phyloP scores from a whole-genome alignment of 441 rosid species.

The Dalechampia spathulata region DNA sequence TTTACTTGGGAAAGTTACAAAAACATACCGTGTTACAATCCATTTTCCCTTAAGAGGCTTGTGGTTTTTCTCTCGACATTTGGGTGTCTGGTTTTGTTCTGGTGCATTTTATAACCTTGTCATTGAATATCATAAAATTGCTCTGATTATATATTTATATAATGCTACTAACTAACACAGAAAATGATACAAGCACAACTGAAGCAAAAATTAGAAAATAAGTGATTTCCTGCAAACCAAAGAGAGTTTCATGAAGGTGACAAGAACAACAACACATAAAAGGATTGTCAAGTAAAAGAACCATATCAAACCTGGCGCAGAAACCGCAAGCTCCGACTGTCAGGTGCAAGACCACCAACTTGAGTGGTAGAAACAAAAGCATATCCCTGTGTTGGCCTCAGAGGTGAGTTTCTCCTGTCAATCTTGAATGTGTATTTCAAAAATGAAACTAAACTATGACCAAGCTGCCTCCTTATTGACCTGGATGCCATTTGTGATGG shows the following conservation, averaged over 20 bases:
- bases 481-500: conserved; percentile 60
- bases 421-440: conserved; percentile 66
- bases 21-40: too few relatives aligned
- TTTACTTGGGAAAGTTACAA: too few relatives aligned
- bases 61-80: too few relatives aligned
- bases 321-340: conserved; percentile 70
- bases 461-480: conserved; percentile 79
- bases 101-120: too few relatives aligned
- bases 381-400: conserved; percentile 80
- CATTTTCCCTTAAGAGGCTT: too few relatives aligned
- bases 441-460: conserved; percentile 71
- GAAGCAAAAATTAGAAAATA: too few relatives aligned
- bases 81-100: too few relatives aligned
- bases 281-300: not conserved
- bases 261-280: not conserved
- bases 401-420: conserved; percentile 65
- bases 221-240: too few relatives aligned
- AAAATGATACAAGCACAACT: too few relatives aligned
- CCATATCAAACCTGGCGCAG: conserved; percentile 61
- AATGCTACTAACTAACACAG: too few relatives aligned
- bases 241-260: not conserved
- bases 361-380: conserved; percentile 72
- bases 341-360: conserved; percentile 87
- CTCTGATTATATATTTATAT: too few relatives aligned
- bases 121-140: too few relatives aligned